Conservation (phyloP, 2,329 filamentous ascomycete species). For the Colletotrichum tabaci region DNA sequence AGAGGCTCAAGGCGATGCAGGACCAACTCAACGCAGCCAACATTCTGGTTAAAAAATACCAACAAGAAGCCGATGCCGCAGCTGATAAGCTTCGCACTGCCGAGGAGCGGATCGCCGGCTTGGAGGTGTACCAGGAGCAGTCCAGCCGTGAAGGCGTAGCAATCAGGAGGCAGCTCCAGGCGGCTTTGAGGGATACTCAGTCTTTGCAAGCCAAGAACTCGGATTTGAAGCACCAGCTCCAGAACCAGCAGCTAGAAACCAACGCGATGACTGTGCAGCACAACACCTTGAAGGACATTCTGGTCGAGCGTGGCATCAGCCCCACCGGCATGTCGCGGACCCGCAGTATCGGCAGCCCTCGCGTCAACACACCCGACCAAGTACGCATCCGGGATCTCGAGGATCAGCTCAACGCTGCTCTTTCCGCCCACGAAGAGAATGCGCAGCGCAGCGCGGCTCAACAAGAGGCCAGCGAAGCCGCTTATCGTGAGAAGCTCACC, state of each 20-base stretch:
- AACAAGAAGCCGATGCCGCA: conserved; percentile 87
- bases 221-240: conserved; percentile 85
- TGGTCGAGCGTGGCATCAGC: conserved; percentile 90
- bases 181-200: conserved; percentile 86
- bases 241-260: conserved; percentile 91
- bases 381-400: conserved; percentile 87
- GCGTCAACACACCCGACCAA: conserved; percentile 85
- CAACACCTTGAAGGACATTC: conserved; percentile 91
- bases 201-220: conserved; percentile 84
- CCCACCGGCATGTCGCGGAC: conserved; percentile 80
- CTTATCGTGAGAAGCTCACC: conserved; percentile 92
- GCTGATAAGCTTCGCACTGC: conserved; percentile 92
- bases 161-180: conserved; percentile 91
- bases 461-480: conserved; percentile 87
- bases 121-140: conserved; percentile 98
- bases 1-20: conserved; percentile 82
- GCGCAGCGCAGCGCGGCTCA: conserved; percentile 83
- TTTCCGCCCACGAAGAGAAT: conserved; percentile 88
- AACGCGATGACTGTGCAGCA: conserved; percentile 95
- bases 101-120: conserved; percentile 95
- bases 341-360: conserved; percentile 80
- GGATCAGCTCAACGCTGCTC: conserved; percentile 83
- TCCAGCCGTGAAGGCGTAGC: conserved; percentile 92
- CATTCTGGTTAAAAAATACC: conserved; percentile 86
- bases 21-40: conserved; percentile 85